Conservation (phyloP, 2,329 filamentous ascomycete species). For the Parastagonospora nodorum region DNA sequence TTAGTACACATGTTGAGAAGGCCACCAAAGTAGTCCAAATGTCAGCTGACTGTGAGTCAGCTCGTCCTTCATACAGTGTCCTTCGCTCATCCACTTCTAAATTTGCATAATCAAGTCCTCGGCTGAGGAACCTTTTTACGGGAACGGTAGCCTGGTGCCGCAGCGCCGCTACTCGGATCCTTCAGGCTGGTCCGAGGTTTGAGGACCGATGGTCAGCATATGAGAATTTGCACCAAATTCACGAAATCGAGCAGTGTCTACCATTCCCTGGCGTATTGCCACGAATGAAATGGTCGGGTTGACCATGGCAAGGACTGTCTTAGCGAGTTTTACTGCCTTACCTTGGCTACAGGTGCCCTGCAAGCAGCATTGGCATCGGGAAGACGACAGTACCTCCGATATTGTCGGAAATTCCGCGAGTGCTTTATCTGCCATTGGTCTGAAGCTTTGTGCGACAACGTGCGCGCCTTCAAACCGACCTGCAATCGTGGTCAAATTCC, state of each 20-base stretch:
- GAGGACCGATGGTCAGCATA: constrained; percentile 19
- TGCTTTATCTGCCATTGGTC: constrained; percentile 12
- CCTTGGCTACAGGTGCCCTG: too few species aligned
- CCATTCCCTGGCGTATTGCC: constrained; percentile 43
- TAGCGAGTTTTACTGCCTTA: too few species aligned
- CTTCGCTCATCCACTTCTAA: constrained; percentile 30
- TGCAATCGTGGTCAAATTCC: not conserved
- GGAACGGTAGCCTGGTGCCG: constrained; percentile 5
- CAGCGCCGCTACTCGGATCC: too few species aligned
- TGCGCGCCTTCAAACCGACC: constrained; percentile 22
- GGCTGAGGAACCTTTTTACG: constrained; percentile 21
- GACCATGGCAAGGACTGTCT: constrained; percentile 37
- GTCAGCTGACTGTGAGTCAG: constrained; percentile 20
- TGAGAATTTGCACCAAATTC: constrained; percentile 10
- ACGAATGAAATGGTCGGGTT: constrained; percentile 43
- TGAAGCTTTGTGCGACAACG: constrained; percentile 15
- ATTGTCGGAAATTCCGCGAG: constrained; percentile 15
- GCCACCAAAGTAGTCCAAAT: constrained; percentile 21
- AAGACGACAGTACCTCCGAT: too few species aligned
- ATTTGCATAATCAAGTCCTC: constrained; percentile 23
- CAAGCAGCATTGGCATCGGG: too few species aligned
- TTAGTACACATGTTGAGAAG: constrained; percentile 3
- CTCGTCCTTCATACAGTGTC: constrained; percentile 9
- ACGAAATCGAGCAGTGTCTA: constrained; percentile 38
- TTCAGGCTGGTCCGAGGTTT: constrained; percentile 7